Evolutionary conservation across 768 basidiomycete species (phyloP), one percentile per base, ranked within the genome.

Genomic region (Agaricus blazei): DNA sequence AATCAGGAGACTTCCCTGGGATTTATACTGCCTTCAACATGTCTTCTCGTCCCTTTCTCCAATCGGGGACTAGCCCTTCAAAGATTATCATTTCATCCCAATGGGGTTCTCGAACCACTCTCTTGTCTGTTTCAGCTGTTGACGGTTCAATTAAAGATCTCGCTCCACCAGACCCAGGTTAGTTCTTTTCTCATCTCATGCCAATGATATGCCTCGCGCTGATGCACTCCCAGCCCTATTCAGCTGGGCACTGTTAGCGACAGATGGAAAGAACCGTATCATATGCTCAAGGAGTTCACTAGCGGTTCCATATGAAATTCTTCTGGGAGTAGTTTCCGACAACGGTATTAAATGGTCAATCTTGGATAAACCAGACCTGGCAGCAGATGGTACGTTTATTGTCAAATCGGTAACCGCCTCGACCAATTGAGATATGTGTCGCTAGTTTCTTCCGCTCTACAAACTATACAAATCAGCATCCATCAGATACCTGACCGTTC

Each of bases 201-300:
- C 19, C 19, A 14, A 9, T 49, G 48, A 19, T 11, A 27, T n/a
- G 26, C 6, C 3, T 14, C n/a, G 19, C 34, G 75, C 75, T 3
- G 64, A 67, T 50, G 57, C 60, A 0, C 68, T 70, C 31, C 66
- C 64, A 1, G 60, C 62, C 0, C 58, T 75, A n/a, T 73, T 70
- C 55, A 83, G 78, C 52, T 86, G 83, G 82, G 71, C 62, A n/a
- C 63, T 87, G 1, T 70, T 83, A 38, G 72, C 73, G 9, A 79
- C 79, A 0, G 77, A 85, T 51, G 74, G 75, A 1, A 58, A 57
- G 0, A 63, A 59, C 4, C 72, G 70, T 9, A 60, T 83, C 14
- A 58, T 86, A 15, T 84, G 77, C 51, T 65, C 70, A 23, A 73
- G 80, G 44, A 85, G 83, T 60, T 75, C 75, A 9, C 74, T 75